phyloP scores from a whole-genome alignment of 1,139 yeast species.

The Candida freyschussii region DNA sequence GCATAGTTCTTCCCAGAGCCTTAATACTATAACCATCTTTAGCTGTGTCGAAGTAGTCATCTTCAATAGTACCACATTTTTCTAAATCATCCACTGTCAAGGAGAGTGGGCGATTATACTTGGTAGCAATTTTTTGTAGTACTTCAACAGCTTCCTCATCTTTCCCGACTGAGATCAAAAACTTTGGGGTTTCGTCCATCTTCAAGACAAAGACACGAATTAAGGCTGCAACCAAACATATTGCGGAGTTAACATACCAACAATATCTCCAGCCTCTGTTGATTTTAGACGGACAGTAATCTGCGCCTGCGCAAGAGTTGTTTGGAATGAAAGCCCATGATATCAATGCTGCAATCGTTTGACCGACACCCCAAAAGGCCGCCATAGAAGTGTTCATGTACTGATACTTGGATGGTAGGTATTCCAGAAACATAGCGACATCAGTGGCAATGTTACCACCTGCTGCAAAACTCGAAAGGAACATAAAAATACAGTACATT shows the following conservation, averaged over 20 bases:
- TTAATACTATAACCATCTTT: slow-evolving; percentile 18
- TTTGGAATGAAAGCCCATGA: slow-evolving; percentile 40
- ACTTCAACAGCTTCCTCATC: slow-evolving; percentile 43
- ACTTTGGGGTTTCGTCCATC: slow-evolving; percentile 48
- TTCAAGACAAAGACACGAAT: slow-evolving; percentile 39
- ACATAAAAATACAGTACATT: slow-evolving; percentile 38
- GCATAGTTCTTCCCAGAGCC: slow-evolving; percentile 18
- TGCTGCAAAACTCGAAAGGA: slow-evolving; percentile 39
- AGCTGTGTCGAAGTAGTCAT: slow-evolving; percentile 14
- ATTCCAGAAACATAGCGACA: slow-evolving; percentile 46
- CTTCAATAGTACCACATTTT: slow-evolving; percentile 38
- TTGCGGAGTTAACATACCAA: slow-evolving; percentile 44
- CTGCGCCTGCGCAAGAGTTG: slow-evolving; percentile 24
- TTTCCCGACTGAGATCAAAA: slow-evolving; percentile 39
- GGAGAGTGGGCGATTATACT: slow-evolving; percentile 39
- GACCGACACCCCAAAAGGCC: slow-evolving; percentile 51
- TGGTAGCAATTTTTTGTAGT: slow-evolving; percentile 36
- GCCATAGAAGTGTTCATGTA: slow-evolving; percentile 48
- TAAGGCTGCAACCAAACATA: slow-evolving; percentile 40
- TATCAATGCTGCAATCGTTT: slow-evolving; percentile 41
- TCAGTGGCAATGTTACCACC: slow-evolving; percentile 52
- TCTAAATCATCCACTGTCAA: slow-evolving; percentile 42
- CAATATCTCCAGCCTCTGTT: slow-evolving; percentile 51
- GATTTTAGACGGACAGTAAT: slow-evolving; percentile 35
- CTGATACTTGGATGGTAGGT: slow-evolving; percentile 43